Percentiles rank a stretch among this genome's conserved stretches.
These are phyloP conservation scores for Tilletiaria anomala DNA, from an alignment of 1,284 basidiomycete genomes.

Conservation along the genomic window DNA sequence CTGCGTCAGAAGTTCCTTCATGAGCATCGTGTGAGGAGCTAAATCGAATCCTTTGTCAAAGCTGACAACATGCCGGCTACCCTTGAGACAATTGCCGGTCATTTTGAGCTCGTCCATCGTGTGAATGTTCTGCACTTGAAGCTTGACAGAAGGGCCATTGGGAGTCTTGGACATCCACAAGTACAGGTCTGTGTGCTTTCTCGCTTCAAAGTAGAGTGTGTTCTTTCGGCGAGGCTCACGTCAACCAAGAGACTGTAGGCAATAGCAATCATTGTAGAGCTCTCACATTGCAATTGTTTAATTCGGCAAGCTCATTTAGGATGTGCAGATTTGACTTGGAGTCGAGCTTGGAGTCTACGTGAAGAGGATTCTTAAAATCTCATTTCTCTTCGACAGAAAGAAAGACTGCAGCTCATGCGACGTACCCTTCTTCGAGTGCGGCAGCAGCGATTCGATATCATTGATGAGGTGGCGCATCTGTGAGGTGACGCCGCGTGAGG, in stretches of 20 bases:
- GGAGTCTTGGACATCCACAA: conserved; percentile 94
- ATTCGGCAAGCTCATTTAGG: conserved; percentile 89
- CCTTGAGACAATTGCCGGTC: conserved; percentile 98
- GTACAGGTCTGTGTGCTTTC: conserved; percentile 78
- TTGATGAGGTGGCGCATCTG: conserved; percentile 95
- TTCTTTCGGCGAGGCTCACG: no score
- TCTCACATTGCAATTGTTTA: conserved; percentile 75
- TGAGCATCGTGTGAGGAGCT: conserved; percentile 69
- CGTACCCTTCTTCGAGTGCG: conserved; percentile 92
- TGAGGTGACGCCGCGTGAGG: conserved; percentile 85
- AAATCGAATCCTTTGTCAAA: conserved; percentile 87
- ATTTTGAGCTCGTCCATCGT: conserved; percentile 99
- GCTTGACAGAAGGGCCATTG: conserved; percentile 90
- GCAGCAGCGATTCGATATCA: conserved; percentile 75
- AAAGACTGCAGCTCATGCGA: no score
- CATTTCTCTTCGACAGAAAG: no score
- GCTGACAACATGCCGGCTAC: conserved; percentile 75
- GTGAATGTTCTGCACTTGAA: conserved; percentile 96
- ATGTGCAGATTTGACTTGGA: conserved; percentile 88
- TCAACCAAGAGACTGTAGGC: no score
- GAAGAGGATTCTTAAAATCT: no score
- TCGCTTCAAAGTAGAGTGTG: conserved; percentile 89
- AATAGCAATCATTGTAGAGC: neutral
- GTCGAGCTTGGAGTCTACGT: conserved; percentile 55
- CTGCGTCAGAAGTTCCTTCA: conserved; percentile 92